Conservation (phyloP, 495 filamentous ascomycete genomes). For the Thermothielavioides terrestris region DNA sequence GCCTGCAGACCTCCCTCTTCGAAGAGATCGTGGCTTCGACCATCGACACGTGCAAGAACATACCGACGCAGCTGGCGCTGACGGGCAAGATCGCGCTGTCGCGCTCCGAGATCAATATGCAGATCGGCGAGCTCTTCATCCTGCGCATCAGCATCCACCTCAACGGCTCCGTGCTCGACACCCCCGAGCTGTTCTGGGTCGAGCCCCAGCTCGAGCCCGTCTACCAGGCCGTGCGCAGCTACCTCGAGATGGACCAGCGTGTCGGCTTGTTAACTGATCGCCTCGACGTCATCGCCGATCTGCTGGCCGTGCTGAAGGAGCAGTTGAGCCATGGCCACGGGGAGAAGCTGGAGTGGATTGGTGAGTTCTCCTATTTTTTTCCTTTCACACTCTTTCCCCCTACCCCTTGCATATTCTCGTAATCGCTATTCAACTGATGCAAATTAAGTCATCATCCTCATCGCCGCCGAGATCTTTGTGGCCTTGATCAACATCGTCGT, state of each 20-base stretch:
- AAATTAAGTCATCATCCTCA: slow-evolving; percentile 74
- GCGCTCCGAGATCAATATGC: slow-evolving; percentile 88
- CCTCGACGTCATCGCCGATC: slow-evolving; percentile 86
- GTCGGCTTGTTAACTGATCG: slow-evolving; percentile 85
- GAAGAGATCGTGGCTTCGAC: slow-evolving; percentile 93
- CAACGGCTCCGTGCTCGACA: slow-evolving; percentile 94
- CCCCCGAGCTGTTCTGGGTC: slow-evolving; percentile 95
- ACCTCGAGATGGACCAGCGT: slow-evolving; percentile 95
- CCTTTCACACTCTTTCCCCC: not conserved
- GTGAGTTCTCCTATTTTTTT: slow-evolving; percentile 40
- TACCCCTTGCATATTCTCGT: not conserved
- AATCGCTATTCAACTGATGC: not conserved
- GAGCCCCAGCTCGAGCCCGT: slow-evolving; percentile 94
- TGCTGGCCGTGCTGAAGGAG: slow-evolving; percentile 90
- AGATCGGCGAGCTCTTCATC: slow-evolving; percentile 96
- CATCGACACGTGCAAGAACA: slow-evolving; percentile 78
- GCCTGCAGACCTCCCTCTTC: slow-evolving; percentile 80
- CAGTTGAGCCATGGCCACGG: slow-evolving; percentile 95
- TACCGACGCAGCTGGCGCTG: slow-evolving; percentile 80
- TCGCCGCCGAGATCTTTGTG: slow-evolving; percentile 91
- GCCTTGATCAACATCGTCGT: slow-evolving; percentile 93
- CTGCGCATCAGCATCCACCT: slow-evolving; percentile 95
- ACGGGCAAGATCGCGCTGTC: slow-evolving; percentile 84
- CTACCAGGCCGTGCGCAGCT: slow-evolving; percentile 88
- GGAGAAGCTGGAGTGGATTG: slow-evolving; percentile 93